A percentile compares a stretch with the other conserved stretches of the same genome.
Evolutionary conservation across 2,329 filamentous ascomycete species (phyloP).

Genomic region (Aspergillus awamori): DNA sequence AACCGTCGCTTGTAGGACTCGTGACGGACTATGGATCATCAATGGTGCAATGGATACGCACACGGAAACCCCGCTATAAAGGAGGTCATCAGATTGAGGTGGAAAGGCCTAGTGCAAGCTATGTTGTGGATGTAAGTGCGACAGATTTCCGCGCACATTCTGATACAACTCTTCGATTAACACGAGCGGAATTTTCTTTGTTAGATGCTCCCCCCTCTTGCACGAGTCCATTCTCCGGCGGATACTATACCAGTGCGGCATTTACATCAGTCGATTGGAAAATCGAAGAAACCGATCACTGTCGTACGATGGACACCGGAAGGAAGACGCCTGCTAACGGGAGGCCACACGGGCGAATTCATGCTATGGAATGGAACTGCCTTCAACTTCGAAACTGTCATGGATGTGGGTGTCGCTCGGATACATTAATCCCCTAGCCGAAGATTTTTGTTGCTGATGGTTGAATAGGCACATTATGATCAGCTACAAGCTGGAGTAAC

Average conservation of each 20-base stretch:
- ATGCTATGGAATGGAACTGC: slow-evolving; percentile 98
- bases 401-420: slow-evolving; percentile 63
- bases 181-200: slow-evolving; percentile 7
- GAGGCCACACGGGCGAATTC: slow-evolving; percentile 95
- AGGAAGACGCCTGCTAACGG: slow-evolving; percentile 85
- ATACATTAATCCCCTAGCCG: background rate
- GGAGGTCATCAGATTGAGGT: slow-evolving; percentile 71
- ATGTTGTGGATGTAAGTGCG: slow-evolving; percentile 78
- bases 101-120: slow-evolving; percentile 85
- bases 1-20: slow-evolving; percentile 61
- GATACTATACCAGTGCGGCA: slow-evolving; percentile 94
- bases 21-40: slow-evolving; percentile 93
- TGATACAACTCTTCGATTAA: background rate
- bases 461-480: slow-evolving; percentile 70
- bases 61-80: slow-evolving; percentile 75
- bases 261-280: slow-evolving; percentile 96
- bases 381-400: slow-evolving; percentile 99
- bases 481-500: slow-evolving; percentile 50
- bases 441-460: slow-evolving; percentile 15
- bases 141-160: background rate
- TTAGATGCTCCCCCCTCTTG: slow-evolving; percentile 84
- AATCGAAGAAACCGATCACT: slow-evolving; percentile 96
- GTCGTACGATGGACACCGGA: slow-evolving; percentile 98
- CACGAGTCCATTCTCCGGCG: slow-evolving; percentile 71
- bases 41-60: slow-evolving; percentile 86